Conservation (phyloP, 2,329 filamentous ascomycete species). For the Colletotrichum musicola region DNA sequence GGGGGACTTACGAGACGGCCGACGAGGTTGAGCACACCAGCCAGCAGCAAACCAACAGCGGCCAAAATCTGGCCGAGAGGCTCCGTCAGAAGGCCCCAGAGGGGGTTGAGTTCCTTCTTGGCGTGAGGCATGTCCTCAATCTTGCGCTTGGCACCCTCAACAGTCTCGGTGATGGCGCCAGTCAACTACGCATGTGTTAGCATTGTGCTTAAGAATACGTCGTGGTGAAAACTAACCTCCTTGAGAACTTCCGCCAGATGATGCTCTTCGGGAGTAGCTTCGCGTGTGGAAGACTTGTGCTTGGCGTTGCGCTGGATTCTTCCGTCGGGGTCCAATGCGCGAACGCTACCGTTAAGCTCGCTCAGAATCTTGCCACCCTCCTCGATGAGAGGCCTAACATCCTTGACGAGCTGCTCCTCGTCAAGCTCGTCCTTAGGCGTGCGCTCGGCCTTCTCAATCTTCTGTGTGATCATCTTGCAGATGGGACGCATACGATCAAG, state of each 20-base stretch:
- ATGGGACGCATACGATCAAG: constrained; percentile 88
- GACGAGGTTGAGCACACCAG: constrained; percentile 86
- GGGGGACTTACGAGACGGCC: constrained; percentile 72
- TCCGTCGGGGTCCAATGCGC: constrained; percentile 89
- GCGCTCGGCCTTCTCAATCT: constrained; percentile 83
- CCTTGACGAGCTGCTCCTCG: constrained; percentile 87
- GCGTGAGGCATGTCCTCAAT: constrained; percentile 93
- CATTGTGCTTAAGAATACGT: background rate
- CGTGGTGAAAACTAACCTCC: constrained; percentile 60
- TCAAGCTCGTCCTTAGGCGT: constrained; percentile 89
- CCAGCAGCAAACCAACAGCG: constrained; percentile 85
- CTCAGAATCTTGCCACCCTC: constrained; percentile 85
- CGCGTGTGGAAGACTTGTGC: constrained; percentile 78
- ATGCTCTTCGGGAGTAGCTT: constrained; percentile 86
- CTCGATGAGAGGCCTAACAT: constrained; percentile 90
- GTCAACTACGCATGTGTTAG: constrained; percentile 69
- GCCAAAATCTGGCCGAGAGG: constrained; percentile 94
- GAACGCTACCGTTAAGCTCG: constrained; percentile 88
- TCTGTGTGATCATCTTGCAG: constrained; percentile 87
- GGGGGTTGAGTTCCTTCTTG: constrained; percentile 93
- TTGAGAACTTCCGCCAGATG: constrained; percentile 87
- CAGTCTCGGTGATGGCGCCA: constrained; percentile 81
- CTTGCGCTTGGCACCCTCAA: constrained; percentile 89
- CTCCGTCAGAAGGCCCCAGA: constrained; percentile 86
- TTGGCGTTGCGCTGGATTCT: constrained; percentile 88